Conservation (phyloP, 1,284 basidiomycete species). For the Pascua guehoae region DNA sequence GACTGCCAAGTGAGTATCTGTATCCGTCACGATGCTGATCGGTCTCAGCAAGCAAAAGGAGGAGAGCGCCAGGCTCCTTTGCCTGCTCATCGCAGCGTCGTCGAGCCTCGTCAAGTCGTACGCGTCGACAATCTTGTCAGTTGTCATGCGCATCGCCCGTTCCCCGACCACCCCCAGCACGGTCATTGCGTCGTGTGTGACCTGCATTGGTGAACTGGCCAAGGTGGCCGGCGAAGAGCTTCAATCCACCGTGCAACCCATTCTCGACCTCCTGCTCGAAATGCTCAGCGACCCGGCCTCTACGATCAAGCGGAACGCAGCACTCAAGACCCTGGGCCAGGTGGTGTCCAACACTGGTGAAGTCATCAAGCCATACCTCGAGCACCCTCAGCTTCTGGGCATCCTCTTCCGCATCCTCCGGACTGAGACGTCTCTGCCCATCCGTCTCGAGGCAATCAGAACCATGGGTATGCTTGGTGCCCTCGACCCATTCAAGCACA, state of each 20-base stretch:
- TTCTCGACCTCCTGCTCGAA: conserved; percentile 86
- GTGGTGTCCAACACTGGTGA: conserved; percentile 94
- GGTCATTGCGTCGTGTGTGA: conserved; percentile 88
- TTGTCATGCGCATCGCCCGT: conserved; percentile 71
- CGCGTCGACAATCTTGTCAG: conserved; percentile 90
- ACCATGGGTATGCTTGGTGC: conserved; percentile 96
- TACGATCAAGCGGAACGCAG: conserved; percentile 78
- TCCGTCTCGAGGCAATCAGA: conserved; percentile 84
- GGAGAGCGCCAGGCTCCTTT: conserved; percentile 84
- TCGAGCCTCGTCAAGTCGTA: conserved; percentile 95
- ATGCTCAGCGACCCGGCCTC: conserved; percentile 82
- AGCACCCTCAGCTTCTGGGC: conserved; percentile 86
- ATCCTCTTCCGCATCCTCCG: conserved; percentile 81
- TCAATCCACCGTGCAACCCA: conserved; percentile 71
- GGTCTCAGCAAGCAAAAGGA: conserved; percentile 66
- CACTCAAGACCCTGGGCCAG: conserved; percentile 88
- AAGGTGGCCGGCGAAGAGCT: conserved; percentile 93
- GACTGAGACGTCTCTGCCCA: conserved; percentile 70
- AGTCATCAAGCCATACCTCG: conserved; percentile 84
- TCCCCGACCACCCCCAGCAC: conserved; percentile 79
- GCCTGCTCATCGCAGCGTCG: conserved; percentile 81
- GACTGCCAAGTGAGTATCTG: conserved; percentile 66
- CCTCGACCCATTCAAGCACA: conserved; percentile 93
- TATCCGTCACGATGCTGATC: neutral
- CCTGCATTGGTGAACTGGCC: conserved; percentile 91